phyloP scores from a whole-genome alignment of 1,284 basidiomycete genomes.

The Earliella scabrosa region DNA sequence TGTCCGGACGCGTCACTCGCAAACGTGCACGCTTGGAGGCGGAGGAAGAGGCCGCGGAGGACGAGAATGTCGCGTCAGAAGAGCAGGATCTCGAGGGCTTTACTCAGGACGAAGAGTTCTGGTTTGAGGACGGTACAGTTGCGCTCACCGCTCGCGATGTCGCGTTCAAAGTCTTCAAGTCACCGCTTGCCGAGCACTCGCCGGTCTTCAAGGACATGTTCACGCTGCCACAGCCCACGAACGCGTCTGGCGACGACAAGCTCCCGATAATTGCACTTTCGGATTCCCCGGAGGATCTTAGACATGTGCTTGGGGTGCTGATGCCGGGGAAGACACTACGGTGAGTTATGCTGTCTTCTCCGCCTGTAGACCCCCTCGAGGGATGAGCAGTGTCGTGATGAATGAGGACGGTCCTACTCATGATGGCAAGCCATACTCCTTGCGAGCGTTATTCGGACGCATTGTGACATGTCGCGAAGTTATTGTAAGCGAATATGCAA shows the following conservation, averaged over 20 bases:
- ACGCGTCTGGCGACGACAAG: not conserved
- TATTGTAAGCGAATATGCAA: not conserved
- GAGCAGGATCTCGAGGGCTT: no score
- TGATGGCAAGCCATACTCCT: no score
- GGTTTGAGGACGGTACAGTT: conserved; percentile 1
- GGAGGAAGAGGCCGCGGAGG: not conserved
- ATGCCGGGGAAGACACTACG: not conserved
- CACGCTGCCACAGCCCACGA: not conserved
- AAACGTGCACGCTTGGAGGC: conserved; percentile 20
- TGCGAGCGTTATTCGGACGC: no score
- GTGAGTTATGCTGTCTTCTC: not conserved
- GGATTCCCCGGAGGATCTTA: not conserved
- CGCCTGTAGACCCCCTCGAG: no score
- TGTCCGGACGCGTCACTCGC: conserved; percentile 12
- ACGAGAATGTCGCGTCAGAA: not conserved
- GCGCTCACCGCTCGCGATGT: not conserved
- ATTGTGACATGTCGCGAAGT: no score
- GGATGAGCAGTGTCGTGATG: no score
- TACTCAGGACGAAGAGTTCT: not conserved
- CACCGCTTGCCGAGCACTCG: not conserved
- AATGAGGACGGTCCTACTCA: no score
- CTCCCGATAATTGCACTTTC: not conserved
- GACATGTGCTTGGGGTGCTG: not conserved
- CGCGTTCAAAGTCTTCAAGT: conserved; percentile 1
- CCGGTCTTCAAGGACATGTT: conserved; percentile 2